Evolutionary conservation across 2,329 filamentous ascomycete species (phyloP).

Genomic region (Sporothrix schenckii): DNA sequence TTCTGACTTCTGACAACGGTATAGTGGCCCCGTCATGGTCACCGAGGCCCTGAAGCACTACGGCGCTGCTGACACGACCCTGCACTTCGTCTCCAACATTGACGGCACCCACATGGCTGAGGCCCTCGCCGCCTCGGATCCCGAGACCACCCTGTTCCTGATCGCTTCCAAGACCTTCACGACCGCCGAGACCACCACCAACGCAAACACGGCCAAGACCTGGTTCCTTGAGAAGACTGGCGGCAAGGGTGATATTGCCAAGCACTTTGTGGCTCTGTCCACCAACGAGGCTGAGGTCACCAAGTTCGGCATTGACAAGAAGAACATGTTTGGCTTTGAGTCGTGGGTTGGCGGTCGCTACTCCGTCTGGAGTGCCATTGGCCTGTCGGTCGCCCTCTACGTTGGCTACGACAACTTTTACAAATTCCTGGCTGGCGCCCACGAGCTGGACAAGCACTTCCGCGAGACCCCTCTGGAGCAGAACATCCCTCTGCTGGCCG

Average conservation of each 20-base stretch:
- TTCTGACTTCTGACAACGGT: neutral
- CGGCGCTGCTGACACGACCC: slow-evolving; percentile 78
- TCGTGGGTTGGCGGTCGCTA: slow-evolving; percentile 98
- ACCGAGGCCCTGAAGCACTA: slow-evolving; percentile 97
- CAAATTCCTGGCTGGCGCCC: slow-evolving; percentile 89
- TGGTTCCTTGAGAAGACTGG: slow-evolving; percentile 89
- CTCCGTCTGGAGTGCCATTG: slow-evolving; percentile 98
- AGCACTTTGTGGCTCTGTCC: slow-evolving; percentile 97
- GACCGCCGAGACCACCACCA: slow-evolving; percentile 94
- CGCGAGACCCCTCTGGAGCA: slow-evolving; percentile 83
- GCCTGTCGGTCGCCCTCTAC: slow-evolving; percentile 89
- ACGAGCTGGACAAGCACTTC: slow-evolving; percentile 99
- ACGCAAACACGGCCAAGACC: slow-evolving; percentile 93
- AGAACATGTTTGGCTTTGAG: slow-evolving; percentile 99
- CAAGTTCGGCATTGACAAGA: slow-evolving; percentile 97
- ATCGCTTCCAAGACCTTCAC: slow-evolving; percentile 99
- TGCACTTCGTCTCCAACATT: slow-evolving; percentile 99
- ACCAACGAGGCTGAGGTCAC: slow-evolving; percentile 94
- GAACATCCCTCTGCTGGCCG: slow-evolving; percentile 92
- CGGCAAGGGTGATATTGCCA: slow-evolving; percentile 84
- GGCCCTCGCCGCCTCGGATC: slow-evolving; percentile 83
- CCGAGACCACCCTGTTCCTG: slow-evolving; percentile 98
- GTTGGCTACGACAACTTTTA: slow-evolving; percentile 98
- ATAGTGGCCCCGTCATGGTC: slow-evolving; percentile 95
- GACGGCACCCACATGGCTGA: slow-evolving; percentile 98